Base-by-base conservation (phyloP, 2,329 filamentous ascomycete species). In the Xylariaceae sp. region DNA sequence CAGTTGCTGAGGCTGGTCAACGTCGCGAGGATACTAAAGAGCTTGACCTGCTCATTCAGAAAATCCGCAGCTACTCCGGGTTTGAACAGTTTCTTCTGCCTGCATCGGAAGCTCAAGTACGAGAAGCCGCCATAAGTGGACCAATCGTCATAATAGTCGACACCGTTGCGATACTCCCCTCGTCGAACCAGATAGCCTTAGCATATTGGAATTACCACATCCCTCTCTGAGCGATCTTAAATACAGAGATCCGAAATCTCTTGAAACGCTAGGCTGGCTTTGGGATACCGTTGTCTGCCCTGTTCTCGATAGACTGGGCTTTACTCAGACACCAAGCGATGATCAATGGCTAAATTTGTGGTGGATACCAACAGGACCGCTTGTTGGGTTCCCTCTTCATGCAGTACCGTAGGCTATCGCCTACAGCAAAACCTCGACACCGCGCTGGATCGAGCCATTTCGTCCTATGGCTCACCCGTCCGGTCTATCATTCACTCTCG, bases 291-390 rank as follows among this genome's bases (percentile, higher is more conserved):
- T 36, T 36, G 32, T n/a, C 9, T 13, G 32, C 32, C 32, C 32
- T 4, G 12, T 36, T 36, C 32, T 36, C 9, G 32, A 36, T 36
- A n/a, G 10, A 4, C 32, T 36, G 10, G 32, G 32, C 4, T 36
- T 36, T n/a, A 36, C 32, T 12, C 5, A 36, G 15, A n/a, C 9
- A 10, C 32, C 32, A 13, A 13, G 4, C 12, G 15, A n/a, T 10
- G 3, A 12, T 36, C 37, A 26, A 26, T 26, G 26, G 26, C 26
- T 8, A 26, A 4, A 26, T 8, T 4, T 26, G 37, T 1, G 50
- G 63, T 40, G 15, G 42, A 9, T 15, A 12, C 16, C 42, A 36
- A 18, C 41, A 67, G 1, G 49, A 50, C 5, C 32, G 15, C 32
- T 36, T 12, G 15, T 12, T 12, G 15, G 32, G 9, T 36, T 36